A percentile compares a stretch with the other conserved stretches of the same genome.
Conservation (phyloP, 805 yeast species). For the Suhomyces prunicola region DNA sequence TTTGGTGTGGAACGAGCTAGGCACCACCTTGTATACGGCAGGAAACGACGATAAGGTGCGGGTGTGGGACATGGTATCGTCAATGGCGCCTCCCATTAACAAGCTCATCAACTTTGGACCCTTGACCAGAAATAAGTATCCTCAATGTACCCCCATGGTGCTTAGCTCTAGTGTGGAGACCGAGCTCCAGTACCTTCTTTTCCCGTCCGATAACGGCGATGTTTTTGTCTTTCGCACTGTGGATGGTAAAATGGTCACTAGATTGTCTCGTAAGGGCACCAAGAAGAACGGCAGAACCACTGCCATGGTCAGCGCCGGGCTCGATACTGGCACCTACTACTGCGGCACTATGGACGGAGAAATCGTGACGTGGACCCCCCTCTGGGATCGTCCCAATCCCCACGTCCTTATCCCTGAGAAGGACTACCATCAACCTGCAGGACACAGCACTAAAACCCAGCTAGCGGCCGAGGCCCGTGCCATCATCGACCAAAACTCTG, state of each 20-base stretch:
- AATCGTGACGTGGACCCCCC: conserved; percentile 51
- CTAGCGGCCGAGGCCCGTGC: conserved; percentile 10
- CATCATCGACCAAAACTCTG: conserved; percentile 3
- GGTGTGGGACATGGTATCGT: conserved; percentile 64
- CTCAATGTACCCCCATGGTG: conserved; percentile 48
- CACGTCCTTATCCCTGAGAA: conserved; percentile 1
- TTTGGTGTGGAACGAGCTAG: conserved; percentile 66
- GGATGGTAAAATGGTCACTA: conserved; percentile 61
- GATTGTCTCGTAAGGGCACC: conserved; percentile 48
- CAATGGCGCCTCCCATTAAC: conserved; percentile 46
- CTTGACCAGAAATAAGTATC: conserved; percentile 59
- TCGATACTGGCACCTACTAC: conserved; percentile 43
- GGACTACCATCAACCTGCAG: neutral
- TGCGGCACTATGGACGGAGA: conserved; percentile 70
- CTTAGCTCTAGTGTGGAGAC: conserved; percentile 52
- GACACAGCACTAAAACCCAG: neutral
- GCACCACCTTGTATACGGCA: conserved; percentile 58
- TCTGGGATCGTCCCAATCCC: conserved; percentile 8
- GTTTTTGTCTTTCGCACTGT: conserved; percentile 53
- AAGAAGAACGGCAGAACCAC: conserved; percentile 45
- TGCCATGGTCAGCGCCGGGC: conserved; percentile 49
- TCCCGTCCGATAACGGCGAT: conserved; percentile 77
- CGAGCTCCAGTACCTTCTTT: conserved; percentile 55
- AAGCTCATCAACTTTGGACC: conserved; percentile 77
- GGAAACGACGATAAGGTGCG: conserved; percentile 81